Conservation (phyloP, 495 filamentous ascomycete species). For the Aspergillus asperescens region DNA sequence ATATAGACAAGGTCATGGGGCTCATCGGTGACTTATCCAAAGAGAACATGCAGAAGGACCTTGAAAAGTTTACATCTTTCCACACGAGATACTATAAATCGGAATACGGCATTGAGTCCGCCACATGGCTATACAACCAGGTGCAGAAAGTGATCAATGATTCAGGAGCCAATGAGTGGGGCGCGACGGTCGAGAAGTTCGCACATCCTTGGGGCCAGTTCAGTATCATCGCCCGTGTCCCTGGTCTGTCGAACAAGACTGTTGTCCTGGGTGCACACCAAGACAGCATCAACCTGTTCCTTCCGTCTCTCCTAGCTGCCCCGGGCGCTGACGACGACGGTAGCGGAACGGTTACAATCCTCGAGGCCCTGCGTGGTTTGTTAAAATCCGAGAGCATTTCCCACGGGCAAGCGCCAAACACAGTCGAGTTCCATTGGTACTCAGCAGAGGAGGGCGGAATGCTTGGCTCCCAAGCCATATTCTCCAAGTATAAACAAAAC, state of each 20-base stretch:
- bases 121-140: slow-evolving; percentile 75
- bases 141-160: slow-evolving; percentile 66
- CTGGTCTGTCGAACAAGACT: slow-evolving; percentile 78
- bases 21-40: slow-evolving; percentile 66
- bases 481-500: slow-evolving; percentile 71
- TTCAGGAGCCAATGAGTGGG: slow-evolving; percentile 62
- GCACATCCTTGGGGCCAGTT: slow-evolving; percentile 83
- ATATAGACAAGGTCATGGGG: slow-evolving; percentile 61
- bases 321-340: slow-evolving; percentile 75
- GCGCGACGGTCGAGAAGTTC: slow-evolving; percentile 68
- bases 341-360: slow-evolving; percentile 71
- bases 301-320: slow-evolving; percentile 75
- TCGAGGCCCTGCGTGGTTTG: slow-evolving; percentile 63
- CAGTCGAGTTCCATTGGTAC: slow-evolving; percentile 96
- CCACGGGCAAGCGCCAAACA: slow-evolving; percentile 59
- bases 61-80: slow-evolving; percentile 74
- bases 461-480: slow-evolving; percentile 81
- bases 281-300: slow-evolving; percentile 84
- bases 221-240: slow-evolving; percentile 88
- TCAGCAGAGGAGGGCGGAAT: slow-evolving; percentile 88
- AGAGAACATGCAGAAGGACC: slow-evolving; percentile 69
- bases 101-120: slow-evolving; percentile 75
- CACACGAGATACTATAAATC: slow-evolving; percentile 91
- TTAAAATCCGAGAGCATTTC: slow-evolving; percentile 49
- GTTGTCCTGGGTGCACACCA: slow-evolving; percentile 72